Base-by-base conservation (phyloP, 352 stramenopile genomes). In the Pythium dissotocum region DNA sequence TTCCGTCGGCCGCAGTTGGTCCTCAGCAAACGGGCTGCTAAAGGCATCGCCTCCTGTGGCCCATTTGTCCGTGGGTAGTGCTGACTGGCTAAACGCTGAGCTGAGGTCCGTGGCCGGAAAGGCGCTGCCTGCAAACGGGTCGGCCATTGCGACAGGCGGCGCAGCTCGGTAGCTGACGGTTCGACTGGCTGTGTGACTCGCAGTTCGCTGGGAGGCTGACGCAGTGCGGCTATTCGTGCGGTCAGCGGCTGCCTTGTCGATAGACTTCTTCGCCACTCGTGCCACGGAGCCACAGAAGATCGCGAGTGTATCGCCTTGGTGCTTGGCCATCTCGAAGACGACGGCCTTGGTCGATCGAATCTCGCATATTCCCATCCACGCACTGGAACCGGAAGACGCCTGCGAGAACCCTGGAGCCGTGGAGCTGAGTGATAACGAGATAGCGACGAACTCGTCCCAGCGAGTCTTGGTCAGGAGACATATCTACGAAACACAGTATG, bases 381-480 rank as follows among this genome's bases (percentile, higher is more conserved):
- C 4, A 0, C 1, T 32, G 33, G 49, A 44, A 35, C 42, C 12
- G 12, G 8, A 53, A 13, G n/a, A 24, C 13, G 40, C 21, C 40
- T 49, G 40, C 4, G 40, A 49, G 40, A 49, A 49, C 14, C 40
- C 4, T 28, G 46, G 10, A 57, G 38, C 3, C 18, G 28, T 13
- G 4, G 33, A 49, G 58, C 58, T 72, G 12, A 90, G 77, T 6
- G 79, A 79, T n/a, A 90, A 36, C 6, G 82, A 82, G 12, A 77
- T 72, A 5, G 67, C 63, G 7, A 92, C 65, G 44, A 77, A 80
- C 16, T 81, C 79, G 5, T 80, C 82, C 84, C 84, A 92, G 54
- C 77, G 58, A 4, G 84, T 90, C 65, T 90, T 83, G n/a, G 80
- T 79, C 38, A 92, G 52, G 51, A 85, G 77, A 30, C 73, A 77